Evolutionary conservation across 2,329 filamentous ascomycete genomes (phyloP), one percentile per base, ranked within the genome.

Genomic region (Clathrospora elynae): DNA sequence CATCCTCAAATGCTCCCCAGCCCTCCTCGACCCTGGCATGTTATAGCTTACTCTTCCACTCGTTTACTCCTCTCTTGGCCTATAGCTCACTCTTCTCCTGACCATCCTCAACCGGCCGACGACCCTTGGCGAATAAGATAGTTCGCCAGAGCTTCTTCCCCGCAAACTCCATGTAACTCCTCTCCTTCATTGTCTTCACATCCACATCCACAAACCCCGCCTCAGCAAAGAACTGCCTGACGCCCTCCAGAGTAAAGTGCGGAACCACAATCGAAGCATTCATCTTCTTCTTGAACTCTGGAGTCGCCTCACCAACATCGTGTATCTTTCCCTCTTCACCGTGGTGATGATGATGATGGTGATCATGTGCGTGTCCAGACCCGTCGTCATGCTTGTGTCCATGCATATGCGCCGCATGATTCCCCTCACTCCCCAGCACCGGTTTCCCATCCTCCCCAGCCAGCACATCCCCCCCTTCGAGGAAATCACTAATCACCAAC

Each of bases 401-500:
- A 41, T 59, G 55, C n/a, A 35, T 13, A 42, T 63, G 59, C 13
- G 51, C 37, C 8, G 46, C 51, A 48, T 59, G 58, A 39, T 61
- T 61, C 0, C 64, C 63, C 18, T 58, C 51, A 6, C 40, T 67
- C 14, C 42, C 62, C 22, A 44, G 52, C 13, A 55, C 49, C 29
- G 48, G 52, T 9, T 52, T 37, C 0, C 64, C 65, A 2, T 65
- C 22, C 28, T 63, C 64, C 39, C 58, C 64, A 12, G 50, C 62
- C 31, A 55, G 35, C 5, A 60, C 2, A 50, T 68, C 67, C 1
- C 59, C 74, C 53, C 85, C 81, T 6, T 82, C 74, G 12, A 86
- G 59, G 46, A 90, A 84, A 61, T 90, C 87, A 31, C 86, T 72
- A 40, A 90, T 80, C 34, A 88, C 71, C 30, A 88, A 72, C 1